Conservation (phyloP, 2,329 filamentous ascomycete species). For the Pyrenophora tritici-repentis region DNA sequence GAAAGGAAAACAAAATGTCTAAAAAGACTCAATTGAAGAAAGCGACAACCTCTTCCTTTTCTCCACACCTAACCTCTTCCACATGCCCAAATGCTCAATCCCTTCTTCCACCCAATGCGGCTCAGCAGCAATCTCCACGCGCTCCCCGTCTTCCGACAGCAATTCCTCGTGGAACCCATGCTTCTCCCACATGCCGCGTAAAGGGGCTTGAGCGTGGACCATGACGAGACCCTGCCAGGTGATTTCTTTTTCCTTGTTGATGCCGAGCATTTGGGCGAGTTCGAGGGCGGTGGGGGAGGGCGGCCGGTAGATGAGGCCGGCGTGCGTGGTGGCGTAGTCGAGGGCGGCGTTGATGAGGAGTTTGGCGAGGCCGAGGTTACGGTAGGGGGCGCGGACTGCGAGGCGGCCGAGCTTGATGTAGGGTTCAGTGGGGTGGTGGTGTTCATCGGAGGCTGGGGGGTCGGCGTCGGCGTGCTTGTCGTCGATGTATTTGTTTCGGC, state of each 20-base stretch:
- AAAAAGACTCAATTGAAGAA: constrained; percentile 11
- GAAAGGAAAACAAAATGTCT: no score
- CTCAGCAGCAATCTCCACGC: constrained; percentile 39
- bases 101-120: constrained; percentile 77
- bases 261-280: constrained; percentile 53
- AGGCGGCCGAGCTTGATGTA: constrained; percentile 84
- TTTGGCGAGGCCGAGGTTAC: constrained; percentile 67
- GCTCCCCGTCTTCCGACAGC: constrained; percentile 60
- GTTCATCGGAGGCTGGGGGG: constrained; percentile 28
- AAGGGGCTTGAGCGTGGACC: constrained; percentile 75
- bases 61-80: constrained; percentile 51
- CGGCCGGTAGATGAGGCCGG: constrained; percentile 51
- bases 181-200: constrained; percentile 68
- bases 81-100: constrained; percentile 88
- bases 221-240: constrained; percentile 77
- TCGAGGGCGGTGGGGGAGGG: constrained; percentile 48
- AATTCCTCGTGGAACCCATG: constrained; percentile 77
- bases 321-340: constrained; percentile 69
- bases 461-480: constrained; percentile 39
- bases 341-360: constrained; percentile 70
- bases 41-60: constrained; percentile 19
- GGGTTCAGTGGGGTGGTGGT: constrained; percentile 68
- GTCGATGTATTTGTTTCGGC: constrained; percentile 61
- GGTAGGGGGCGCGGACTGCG: constrained; percentile 69
- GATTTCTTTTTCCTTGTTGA: constrained; percentile 44